Conservation (phyloP, 306 rosid genomes). For the Hylodesmum podocarpum region DNA sequence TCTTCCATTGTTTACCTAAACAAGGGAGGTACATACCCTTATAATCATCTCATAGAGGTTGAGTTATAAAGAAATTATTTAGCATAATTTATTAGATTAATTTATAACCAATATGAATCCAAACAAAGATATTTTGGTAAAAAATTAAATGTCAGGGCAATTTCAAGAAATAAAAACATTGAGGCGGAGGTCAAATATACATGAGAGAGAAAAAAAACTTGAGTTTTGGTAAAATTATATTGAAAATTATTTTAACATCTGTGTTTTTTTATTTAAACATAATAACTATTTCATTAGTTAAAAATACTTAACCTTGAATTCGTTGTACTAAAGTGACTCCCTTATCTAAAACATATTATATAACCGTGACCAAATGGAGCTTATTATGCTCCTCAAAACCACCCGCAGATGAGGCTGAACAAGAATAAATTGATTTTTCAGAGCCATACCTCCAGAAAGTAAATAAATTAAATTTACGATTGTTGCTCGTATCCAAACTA, state of each 20-base stretch:
- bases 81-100: neutral
- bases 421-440: neutral
- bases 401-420: no score
- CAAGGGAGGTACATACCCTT: neutral
- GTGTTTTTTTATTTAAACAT: neutral
- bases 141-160: neutral
- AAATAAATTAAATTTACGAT: neutral
- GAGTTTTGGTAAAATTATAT: neutral
- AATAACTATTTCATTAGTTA: neutral
- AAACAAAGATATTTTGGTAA: neutral
- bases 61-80: neutral
- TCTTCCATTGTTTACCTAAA: neutral
- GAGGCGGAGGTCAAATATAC: no score
- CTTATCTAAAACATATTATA: neutral
- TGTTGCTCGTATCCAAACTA: neutral
- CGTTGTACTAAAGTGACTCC: neutral
- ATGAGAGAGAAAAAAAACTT: neutral
- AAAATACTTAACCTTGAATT: neutral
- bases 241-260: neutral
- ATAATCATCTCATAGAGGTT: neutral
- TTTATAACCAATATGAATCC: neutral
- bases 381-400: neutral
- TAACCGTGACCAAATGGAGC: neutral
- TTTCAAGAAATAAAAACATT: no score
- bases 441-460: neutral